These are phyloP conservation scores for Yamadazyma sp. DNA, from an alignment of 1,139 yeast genomes.

Conservation along the genomic window DNA sequence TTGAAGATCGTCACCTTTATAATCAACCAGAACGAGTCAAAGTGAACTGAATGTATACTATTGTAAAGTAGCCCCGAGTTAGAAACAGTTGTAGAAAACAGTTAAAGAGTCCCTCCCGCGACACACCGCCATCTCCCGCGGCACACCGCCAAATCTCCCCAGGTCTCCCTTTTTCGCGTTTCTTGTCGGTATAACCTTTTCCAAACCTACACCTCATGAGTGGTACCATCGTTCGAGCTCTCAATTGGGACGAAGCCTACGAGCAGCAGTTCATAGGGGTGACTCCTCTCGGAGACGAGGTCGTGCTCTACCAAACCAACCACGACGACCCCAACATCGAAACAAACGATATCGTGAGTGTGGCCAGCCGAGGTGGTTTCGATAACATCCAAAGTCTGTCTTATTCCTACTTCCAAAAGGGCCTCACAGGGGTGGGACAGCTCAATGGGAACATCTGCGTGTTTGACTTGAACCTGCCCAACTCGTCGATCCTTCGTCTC, in stretches of 20 bases:
- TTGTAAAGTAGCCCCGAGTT: neutral
- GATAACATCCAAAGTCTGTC: conserved; percentile 72
- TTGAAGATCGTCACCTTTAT: conserved; percentile 46
- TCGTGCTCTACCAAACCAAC: conserved; percentile 57
- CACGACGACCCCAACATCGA: conserved; percentile 37
- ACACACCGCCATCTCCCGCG: too few relatives aligned
- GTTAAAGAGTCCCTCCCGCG: too few relatives aligned
- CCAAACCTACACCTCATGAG: conserved; percentile 1
- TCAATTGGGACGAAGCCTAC: conserved; percentile 57
- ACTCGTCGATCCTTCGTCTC: conserved; percentile 45
- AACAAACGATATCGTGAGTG: conserved; percentile 43
- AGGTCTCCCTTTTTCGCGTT: too few relatives aligned
- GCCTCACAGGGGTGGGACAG: conserved; percentile 73
- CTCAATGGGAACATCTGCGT: conserved; percentile 66
- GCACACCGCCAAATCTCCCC: too few relatives aligned
- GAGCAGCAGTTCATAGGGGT: conserved; percentile 63
- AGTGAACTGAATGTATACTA: conserved; percentile 4
- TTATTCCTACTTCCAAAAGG: conserved; percentile 56
- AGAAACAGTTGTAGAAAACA: too few relatives aligned
- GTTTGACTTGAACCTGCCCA: conserved; percentile 53
- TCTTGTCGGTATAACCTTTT: too few relatives aligned
- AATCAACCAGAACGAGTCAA: conserved; percentile 19
- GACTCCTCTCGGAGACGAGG: conserved; percentile 69
- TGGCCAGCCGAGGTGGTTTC: conserved; percentile 61
- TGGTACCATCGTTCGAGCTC: conserved; percentile 47